Base-by-base conservation (phyloP, 495 filamentous ascomycete genomes). In the Annulohypoxylon maeteangense region DNA sequence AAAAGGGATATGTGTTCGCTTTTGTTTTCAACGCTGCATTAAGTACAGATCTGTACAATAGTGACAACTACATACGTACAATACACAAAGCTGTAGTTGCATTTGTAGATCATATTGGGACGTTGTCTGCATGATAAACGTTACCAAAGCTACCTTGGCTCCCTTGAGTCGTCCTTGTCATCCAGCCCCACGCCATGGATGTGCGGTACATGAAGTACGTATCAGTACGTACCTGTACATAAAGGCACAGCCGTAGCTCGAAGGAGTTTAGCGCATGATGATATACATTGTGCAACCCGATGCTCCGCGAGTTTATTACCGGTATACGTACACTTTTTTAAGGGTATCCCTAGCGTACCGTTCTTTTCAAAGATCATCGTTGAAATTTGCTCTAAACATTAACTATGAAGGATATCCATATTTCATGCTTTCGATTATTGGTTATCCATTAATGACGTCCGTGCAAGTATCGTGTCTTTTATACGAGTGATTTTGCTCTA, bases 61-160 rank as follows among this genome's bases (percentile, higher is more conserved):
- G 14, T 18, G 47, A 29, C 42, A 32, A 18, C 16, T 31, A 31
- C 4, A 45, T 20, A 18, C 40, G 40, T 44, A 44, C 40, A 44
- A 44, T 22, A 47, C 25, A 61, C 27, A 25, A 51, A 51, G 47
- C 23, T n/a, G 29, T 61, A 47, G 25, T 54, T 34, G 50, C 40
- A 68, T 68, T 50, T 57, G 50, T n/a, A 47, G 57, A 56, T 68
- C 48, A 22, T 16, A 42, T 68, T 48, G 40, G 50, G 57, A 48
- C 36, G 48, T 38, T 47, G 56, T 48, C 65, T 68, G 56, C 65
- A 61, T 67, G 56, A 50, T 23, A 62, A 62, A 57, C 38, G 50
- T 29, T 62, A 65, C 62, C n/a, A 18, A 44, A 16, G 38, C 7
- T 25, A 42, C 29, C 53, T 25, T 48, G 22, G 25, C 22, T 51